Percentiles rank a stretch among this genome's conserved stretches.
phyloP scores from a whole-genome alignment of 176 grass and related monocot genomes.

The Carex littledalei region DNA sequence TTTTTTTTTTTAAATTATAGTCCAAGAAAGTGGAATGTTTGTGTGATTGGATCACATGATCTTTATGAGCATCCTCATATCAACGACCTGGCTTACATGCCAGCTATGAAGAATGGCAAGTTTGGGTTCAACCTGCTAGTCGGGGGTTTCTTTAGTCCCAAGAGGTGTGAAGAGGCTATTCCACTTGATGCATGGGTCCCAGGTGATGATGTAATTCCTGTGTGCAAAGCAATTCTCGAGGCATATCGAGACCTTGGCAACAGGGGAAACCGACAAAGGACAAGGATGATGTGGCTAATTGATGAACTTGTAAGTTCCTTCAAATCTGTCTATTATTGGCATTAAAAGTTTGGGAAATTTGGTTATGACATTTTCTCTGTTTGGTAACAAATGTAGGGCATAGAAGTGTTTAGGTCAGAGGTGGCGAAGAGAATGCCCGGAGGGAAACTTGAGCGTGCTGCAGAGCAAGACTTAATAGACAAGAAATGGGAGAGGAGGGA shows the following conservation, averaged over 20 bases:
- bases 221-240: constrained; percentile 66
- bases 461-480: constrained; percentile 51
- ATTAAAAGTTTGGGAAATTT: neutral
- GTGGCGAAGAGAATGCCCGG: constrained; percentile 73
- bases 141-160: constrained; percentile 90
- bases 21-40: constrained; percentile 92
- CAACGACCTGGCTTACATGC: constrained; percentile 89
- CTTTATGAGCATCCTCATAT: constrained; percentile 94
- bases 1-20: neutral
- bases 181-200: constrained; percentile 86
- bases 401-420: constrained; percentile 73
- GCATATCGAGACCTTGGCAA: constrained; percentile 74
- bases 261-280: constrained; percentile 82
- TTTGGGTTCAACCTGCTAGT: constrained; percentile 91
- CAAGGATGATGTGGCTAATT: constrained; percentile 99
- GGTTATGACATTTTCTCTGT: neutral
- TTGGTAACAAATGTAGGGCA: constrained; percentile 36
- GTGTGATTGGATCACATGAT: constrained; percentile 72
- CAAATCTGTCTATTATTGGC: neutral
- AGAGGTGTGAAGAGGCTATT: constrained; percentile 72
- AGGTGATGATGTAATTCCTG: constrained; percentile 48
- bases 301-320: constrained; percentile 64
- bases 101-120: constrained; percentile 59
- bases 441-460: constrained; percentile 40
- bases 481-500: constrained; percentile 62